Conservation (phyloP, 306 rosid genomes). For the Castanea sativa region DNA sequence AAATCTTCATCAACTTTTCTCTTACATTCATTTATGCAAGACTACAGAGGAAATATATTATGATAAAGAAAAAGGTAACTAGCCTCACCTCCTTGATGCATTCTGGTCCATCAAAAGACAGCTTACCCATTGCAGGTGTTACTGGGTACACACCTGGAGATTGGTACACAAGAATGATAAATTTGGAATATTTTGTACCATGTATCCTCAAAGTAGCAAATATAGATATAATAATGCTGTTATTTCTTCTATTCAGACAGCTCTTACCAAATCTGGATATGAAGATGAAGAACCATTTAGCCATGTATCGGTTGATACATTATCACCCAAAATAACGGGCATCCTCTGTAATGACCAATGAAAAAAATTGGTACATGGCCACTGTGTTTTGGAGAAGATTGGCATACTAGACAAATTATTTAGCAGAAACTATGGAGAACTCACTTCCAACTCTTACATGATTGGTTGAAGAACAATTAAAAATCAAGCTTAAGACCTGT, state of each 20-base stretch:
- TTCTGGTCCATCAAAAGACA: slow-evolving; percentile 79
- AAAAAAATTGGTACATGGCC: slow-evolving; percentile 7
- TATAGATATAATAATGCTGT: neutral
- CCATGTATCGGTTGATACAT: slow-evolving; percentile 66
- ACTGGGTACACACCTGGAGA: slow-evolving; percentile 77
- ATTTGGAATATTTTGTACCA: neutral
- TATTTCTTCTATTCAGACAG: slow-evolving; percentile 8
- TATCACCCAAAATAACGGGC: slow-evolving; percentile 88
- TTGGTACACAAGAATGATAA: slow-evolving; percentile 3
- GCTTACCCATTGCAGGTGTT: slow-evolving; percentile 77
- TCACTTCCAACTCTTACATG: neutral
- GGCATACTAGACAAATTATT: neutral
- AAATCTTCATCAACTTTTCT: neutral
- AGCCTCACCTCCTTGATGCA: slow-evolving; percentile 74
- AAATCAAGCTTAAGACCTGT: neutral
- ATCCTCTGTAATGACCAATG: slow-evolving; percentile 58
- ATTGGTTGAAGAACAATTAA: neutral
- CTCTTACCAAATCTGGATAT: slow-evolving; percentile 72
- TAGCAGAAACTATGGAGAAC: neutral
- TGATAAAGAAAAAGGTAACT: slow-evolving; percentile 1
- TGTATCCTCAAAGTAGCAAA: neutral
- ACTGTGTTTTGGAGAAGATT: slow-evolving; percentile 19
- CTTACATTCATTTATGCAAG: neutral
- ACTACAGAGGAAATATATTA: neutral
- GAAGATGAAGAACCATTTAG: slow-evolving; percentile 49